Evolutionary conservation across 306 rosid species (phyloP).

Genomic region (Rosa multiflora): DNA sequence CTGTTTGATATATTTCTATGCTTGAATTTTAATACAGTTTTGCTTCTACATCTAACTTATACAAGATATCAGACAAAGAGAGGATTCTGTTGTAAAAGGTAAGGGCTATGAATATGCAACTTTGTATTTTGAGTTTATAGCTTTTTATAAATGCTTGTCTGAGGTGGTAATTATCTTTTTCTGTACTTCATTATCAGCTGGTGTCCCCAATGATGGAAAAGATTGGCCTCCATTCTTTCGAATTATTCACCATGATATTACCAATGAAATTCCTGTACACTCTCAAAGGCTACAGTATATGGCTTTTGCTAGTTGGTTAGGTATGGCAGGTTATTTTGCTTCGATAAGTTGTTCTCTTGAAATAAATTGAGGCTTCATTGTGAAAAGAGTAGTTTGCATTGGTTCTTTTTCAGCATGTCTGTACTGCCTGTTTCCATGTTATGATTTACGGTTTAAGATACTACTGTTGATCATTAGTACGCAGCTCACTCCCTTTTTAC

Average conservation of each 20-base stretch:
- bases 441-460: background rate
- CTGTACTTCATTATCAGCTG: constrained; percentile 53
- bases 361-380: background rate
- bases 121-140: constrained; percentile 12
- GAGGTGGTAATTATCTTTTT: constrained; percentile 17
- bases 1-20: constrained; percentile 15
- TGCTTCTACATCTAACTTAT: constrained; percentile 22
- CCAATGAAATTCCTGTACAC: constrained; percentile 92
- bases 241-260: constrained; percentile 94
- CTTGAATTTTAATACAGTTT: constrained; percentile 23
- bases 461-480: too few relatives aligned
- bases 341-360: background rate
- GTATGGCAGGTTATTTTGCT: constrained; percentile 37
- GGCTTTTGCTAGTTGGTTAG: constrained; percentile 99
- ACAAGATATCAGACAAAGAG: constrained; percentile 86
- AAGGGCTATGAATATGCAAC: constrained; percentile 5
- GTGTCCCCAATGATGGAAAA: constrained; percentile 70
- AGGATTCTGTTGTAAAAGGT: constrained; percentile 81
- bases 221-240: constrained; percentile 98
- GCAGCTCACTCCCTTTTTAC: too few relatives aligned
- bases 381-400: background rate
- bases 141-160: constrained; percentile 11
- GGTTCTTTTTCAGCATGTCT: background rate
- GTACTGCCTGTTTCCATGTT: background rate
- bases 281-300: constrained; percentile 92